Conservation (phyloP, 495 filamentous ascomycete genomes). For the Aspergillus coremiiformis region DNA sequence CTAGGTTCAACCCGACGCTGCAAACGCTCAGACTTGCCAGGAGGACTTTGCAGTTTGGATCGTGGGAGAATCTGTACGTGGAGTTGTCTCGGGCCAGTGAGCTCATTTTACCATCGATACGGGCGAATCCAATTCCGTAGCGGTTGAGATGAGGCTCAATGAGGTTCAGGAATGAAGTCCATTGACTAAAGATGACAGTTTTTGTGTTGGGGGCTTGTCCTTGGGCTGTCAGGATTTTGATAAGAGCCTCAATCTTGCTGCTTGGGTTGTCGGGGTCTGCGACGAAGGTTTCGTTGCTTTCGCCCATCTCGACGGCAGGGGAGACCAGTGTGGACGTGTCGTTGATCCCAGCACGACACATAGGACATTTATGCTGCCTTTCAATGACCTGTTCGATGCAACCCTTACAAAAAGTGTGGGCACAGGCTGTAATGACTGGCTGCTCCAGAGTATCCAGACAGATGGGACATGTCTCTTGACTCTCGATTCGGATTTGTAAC, state of each 20-base stretch:
- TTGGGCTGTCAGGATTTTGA: slow-evolving; percentile 69
- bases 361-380: slow-evolving; percentile 74
- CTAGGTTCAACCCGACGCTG: slow-evolving; percentile 83
- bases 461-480: slow-evolving; percentile 75
- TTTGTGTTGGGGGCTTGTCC: slow-evolving; percentile 63
- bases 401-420: slow-evolving; percentile 66
- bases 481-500: slow-evolving; percentile 71
- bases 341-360: slow-evolving; percentile 70
- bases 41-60: slow-evolving; percentile 67
- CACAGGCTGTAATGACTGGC: slow-evolving; percentile 84
- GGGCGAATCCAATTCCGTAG: slow-evolving; percentile 55
- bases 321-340: slow-evolving; percentile 55
- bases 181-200: slow-evolving; percentile 86
- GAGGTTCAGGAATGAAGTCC: slow-evolving; percentile 82
- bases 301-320: slow-evolving; percentile 49
- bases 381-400: slow-evolving; percentile 79
- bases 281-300: slow-evolving; percentile 37
- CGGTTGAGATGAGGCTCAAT: slow-evolving; percentile 62
- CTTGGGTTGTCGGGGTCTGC: slow-evolving; percentile 60
- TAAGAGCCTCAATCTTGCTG: slow-evolving; percentile 77
- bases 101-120: slow-evolving; percentile 80
- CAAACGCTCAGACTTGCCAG: slow-evolving; percentile 78
- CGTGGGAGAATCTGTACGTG: slow-evolving; percentile 55
- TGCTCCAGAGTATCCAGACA: slow-evolving; percentile 68
- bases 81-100: slow-evolving; percentile 60